Base-by-base conservation (phyloP, 805 yeast species). In the Wickerhamiella azymoides region DNA sequence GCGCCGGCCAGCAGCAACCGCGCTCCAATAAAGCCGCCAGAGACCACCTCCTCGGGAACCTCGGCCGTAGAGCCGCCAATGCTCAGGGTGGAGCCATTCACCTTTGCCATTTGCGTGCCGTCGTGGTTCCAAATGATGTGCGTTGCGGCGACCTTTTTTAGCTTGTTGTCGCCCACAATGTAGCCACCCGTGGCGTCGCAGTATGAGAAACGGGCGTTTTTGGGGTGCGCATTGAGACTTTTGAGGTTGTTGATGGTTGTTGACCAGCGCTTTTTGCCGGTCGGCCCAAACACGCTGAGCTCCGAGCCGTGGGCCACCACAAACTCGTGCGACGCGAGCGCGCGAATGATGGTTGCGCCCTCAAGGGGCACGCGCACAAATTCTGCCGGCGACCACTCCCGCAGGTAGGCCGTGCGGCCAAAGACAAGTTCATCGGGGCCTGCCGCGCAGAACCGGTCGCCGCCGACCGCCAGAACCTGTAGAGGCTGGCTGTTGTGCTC, bases 371-470 rank as follows among this genome's bases (percentile, higher is more conserved):
- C 11, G 2, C 28, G 10, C 5, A 13, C 36, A 4, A 38, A 14
- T 9, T 39, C 18, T 10, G 45, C 28, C 25, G 26, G 39, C n/a
- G 21, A 17, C 21, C 36, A 43, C 1, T 39, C 19, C n/a, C 36
- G 40, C 10, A 52, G 28, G 14, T 17, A 42, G 13, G 38, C 35
- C 2, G 47, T 14, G 2, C 21, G 9, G 18, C 55, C 55, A 9
- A 53, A 41, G 3, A 51, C 52, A 5, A 52, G 32, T 17, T 14
- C 26, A 2, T 41, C 38, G 16, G 47, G 26, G 24, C 52, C 55
- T 3, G 49, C 53, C 1, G 52, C 56, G 18, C 47, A 53, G 28
- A 53, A 47, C 19, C 21, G 36, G 16, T 36, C 25, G 21, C 36
- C 19, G 4, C 37, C 14, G 11, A 38, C 36, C 7, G 42, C 38